phyloP scores from a whole-genome alignment of 768 basidiomycete species.

The Pilatotrama ljubarskyi region DNA sequence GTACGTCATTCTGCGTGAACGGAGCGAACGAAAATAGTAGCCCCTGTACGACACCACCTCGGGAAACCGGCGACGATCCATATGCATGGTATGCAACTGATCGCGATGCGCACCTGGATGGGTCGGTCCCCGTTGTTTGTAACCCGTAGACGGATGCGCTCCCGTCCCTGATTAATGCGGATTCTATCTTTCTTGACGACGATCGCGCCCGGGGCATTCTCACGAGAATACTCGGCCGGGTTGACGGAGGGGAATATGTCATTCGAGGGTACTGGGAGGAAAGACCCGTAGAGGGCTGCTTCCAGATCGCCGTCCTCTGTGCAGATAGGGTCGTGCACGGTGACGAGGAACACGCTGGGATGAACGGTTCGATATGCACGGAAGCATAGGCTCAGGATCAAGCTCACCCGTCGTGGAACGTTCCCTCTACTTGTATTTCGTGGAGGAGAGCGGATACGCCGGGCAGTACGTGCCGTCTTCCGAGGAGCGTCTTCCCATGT shows the following conservation, averaged over 20 bases:
- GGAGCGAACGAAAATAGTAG: too few species aligned
- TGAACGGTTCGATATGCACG: not conserved
- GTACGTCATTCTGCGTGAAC: too few species aligned
- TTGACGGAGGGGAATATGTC: constrained; percentile 62
- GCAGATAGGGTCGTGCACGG: constrained; percentile 93
- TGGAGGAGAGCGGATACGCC: constrained; percentile 74
- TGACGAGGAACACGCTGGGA: constrained; percentile 87
- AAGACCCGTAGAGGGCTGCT: constrained; percentile 93
- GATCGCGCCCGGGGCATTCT: constrained; percentile 73
- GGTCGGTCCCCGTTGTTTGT: constrained; percentile 93
- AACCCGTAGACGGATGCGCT: constrained; percentile 70
- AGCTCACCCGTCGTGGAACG: constrained; percentile 79
- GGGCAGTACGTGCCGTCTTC: constrained; percentile 85
- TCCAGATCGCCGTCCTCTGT: constrained; percentile 75
- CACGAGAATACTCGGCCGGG: constrained; percentile 48
- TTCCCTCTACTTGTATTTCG: constrained; percentile 94
- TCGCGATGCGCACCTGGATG: constrained; percentile 62
- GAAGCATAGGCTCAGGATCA: not conserved
- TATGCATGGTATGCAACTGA: not conserved
- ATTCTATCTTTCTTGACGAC: constrained; percentile 67
- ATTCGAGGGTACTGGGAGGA: constrained; percentile 76
- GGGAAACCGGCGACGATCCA: too few species aligned
- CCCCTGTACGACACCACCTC: too few species aligned
- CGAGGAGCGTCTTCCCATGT: constrained; percentile 84
- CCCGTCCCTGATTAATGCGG: constrained; percentile 71